Percentiles rank a stretch among this genome's conserved stretches.
Conservation (phyloP, 2,329 filamentous ascomycete species). For the Fusarium longipes region DNA sequence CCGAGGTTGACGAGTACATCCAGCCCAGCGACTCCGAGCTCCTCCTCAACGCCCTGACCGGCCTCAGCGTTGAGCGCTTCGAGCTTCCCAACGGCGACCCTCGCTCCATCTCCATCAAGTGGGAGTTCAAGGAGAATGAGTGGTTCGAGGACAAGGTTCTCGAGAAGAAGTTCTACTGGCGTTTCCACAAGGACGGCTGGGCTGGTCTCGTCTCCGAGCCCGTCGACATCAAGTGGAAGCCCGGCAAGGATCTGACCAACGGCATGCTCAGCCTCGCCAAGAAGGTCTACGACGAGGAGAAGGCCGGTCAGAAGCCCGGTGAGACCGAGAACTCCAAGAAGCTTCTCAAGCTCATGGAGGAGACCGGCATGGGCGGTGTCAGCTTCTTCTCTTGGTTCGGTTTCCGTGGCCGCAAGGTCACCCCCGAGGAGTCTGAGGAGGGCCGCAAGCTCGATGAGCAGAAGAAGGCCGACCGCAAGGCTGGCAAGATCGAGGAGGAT, state of each 20-base stretch:
- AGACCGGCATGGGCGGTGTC: constrained; percentile 70
- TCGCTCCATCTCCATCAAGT: constrained; percentile 79
- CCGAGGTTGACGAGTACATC: constrained; percentile 89
- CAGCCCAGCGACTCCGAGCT: constrained; percentile 81
- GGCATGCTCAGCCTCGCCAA: constrained; percentile 81
- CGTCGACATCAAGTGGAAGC: constrained; percentile 87
- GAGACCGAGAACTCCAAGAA: constrained; percentile 62
- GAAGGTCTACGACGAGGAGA: constrained; percentile 72
- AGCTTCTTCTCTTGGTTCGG: constrained; percentile 95
- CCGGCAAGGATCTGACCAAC: constrained; percentile 80
- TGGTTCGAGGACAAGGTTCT: constrained; percentile 82
- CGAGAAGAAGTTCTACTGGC: constrained; percentile 93
- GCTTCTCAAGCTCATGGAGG: constrained; percentile 66
- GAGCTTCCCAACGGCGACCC: constrained; percentile 83
- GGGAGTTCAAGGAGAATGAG: constrained; percentile 84
- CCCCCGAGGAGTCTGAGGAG: constrained; percentile 75
- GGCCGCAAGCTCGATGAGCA: constrained; percentile 71
- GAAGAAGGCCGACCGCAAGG: constrained; percentile 61
- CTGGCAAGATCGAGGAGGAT: constrained; percentile 59
- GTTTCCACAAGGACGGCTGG: constrained; percentile 75
- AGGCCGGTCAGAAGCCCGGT: constrained; percentile 56
- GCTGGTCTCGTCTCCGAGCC: constrained; percentile 87
- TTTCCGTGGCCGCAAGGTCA: constrained; percentile 76
- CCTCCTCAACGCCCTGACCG: constrained; percentile 74
- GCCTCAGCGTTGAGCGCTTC: constrained; percentile 80